These are phyloP conservation scores for Ilex aquifolium DNA, from an alignment of 257 asterid genomes.

Conservation along the genomic window DNA sequence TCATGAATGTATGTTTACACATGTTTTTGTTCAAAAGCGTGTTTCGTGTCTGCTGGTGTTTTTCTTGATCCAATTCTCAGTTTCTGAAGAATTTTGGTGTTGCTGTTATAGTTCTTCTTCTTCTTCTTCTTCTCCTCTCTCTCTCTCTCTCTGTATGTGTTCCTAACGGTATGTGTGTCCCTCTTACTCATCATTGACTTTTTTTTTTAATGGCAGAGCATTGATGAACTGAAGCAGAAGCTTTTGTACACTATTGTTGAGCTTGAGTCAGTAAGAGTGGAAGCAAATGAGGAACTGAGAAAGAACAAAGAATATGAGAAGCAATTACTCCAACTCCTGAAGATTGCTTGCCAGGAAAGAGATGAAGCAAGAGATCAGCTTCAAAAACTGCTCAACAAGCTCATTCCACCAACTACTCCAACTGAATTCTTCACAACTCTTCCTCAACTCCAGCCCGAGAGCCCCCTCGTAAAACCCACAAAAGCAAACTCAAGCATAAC, in stretches of 20 bases:
- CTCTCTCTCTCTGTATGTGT: neutral
- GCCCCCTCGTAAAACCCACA: neutral
- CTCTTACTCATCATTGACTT: neutral
- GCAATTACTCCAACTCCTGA: constrained; percentile 22
- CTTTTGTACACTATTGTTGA: constrained; percentile 20
- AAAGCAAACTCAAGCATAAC: constrained; percentile 3
- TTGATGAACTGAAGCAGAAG: constrained; percentile 35
- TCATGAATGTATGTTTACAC: no score
- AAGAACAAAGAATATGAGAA: constrained; percentile 23
- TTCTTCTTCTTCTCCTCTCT: neutral
- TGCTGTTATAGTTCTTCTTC: neutral
- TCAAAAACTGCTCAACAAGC: neutral
- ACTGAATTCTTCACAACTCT: constrained; percentile 6
- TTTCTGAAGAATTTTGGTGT: neutral
- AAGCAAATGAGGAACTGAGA: constrained; percentile 27
- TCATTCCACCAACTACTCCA: constrained; percentile 7
- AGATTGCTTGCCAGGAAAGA: constrained; percentile 26
- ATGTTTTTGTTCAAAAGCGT: neutral
- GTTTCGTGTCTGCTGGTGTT: neutral
- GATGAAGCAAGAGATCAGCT: constrained; percentile 35
- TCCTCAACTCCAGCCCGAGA: constrained; percentile 5
- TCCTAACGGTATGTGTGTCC: neutral
- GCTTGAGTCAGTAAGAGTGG: constrained; percentile 28
- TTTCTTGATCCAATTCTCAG: no score
- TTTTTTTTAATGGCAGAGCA: constrained; percentile 14